A percentile compares a stretch with the other conserved stretches of the same genome.
Conservation (phyloP, 441 rosid species). For the Geranium incanum region DNA sequence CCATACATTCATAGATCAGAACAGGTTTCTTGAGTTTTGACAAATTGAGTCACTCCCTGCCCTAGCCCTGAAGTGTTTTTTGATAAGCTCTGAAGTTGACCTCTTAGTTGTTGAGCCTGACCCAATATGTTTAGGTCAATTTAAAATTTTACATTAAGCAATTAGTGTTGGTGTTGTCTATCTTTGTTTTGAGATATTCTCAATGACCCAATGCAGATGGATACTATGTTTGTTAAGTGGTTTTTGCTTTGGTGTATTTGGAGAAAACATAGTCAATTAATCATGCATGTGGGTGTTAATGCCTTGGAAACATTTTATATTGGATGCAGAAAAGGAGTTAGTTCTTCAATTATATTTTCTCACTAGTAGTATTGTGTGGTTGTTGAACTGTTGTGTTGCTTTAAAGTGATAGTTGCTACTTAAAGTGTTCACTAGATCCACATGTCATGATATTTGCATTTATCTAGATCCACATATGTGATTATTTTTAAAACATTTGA, state of each 20-base stretch:
- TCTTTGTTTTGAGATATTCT: too few relatives aligned
- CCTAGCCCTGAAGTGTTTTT: not conserved
- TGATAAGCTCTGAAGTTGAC: too few relatives aligned
- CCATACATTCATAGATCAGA: not conserved
- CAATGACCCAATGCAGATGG: too few relatives aligned
- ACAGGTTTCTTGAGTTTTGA: not conserved
- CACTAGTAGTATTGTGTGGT: not conserved
- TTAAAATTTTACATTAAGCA: too few relatives aligned
- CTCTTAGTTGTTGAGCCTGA: too few relatives aligned
- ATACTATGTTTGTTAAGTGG: too few relatives aligned
- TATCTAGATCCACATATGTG: not conserved
- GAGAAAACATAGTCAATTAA: not conserved
- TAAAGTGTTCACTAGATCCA: too few relatives aligned
- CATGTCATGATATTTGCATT: too few relatives aligned
- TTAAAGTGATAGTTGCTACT: not conserved
- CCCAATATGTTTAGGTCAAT: too few relatives aligned
- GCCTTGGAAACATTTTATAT: not conserved
- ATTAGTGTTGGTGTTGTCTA: too few relatives aligned
- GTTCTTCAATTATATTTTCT: not conserved
- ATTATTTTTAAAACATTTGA: slow-evolving; percentile 8
- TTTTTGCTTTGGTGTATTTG: not conserved
- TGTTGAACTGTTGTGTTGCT: not conserved
- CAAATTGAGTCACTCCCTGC: not conserved
- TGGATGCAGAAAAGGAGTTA: not conserved
- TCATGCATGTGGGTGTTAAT: not conserved